These are phyloP conservation scores for Xylaria polymorpha DNA, from an alignment of 2,329 filamentous ascomycete species.

Conservation along the genomic window DNA sequence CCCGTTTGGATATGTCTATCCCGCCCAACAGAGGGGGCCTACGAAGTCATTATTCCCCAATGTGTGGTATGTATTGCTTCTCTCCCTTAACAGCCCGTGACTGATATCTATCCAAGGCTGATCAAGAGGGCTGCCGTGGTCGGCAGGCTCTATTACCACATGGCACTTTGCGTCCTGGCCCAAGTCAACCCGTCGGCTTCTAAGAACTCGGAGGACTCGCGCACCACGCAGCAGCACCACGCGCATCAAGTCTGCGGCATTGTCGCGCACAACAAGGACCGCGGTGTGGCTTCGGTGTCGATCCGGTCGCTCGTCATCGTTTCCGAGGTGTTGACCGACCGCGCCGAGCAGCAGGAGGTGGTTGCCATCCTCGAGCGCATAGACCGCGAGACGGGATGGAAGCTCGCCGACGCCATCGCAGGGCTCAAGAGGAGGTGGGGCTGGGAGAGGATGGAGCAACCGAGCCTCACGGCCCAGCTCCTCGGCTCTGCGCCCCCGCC, in stretches of 20 bases:
- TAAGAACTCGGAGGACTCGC: slow-evolving; percentile 73
- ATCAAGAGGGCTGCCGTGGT: slow-evolving; percentile 85
- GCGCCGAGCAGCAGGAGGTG: slow-evolving; percentile 82
- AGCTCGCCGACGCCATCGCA: slow-evolving; percentile 75
- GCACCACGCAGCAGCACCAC: slow-evolving; percentile 75
- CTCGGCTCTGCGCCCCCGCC: slow-evolving; percentile 33
- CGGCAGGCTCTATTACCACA: slow-evolving; percentile 89
- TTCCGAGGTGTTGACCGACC: slow-evolving; percentile 75
- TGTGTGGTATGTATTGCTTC: slow-evolving; percentile 72
- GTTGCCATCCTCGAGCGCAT: slow-evolving; percentile 81
- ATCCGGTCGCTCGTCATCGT: slow-evolving; percentile 83
- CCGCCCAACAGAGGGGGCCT: slow-evolving; percentile 65
- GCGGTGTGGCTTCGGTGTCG: slow-evolving; percentile 81
- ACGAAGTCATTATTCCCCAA: slow-evolving; percentile 82
- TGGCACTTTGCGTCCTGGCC: slow-evolving; percentile 81
- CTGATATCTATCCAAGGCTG: slow-evolving; percentile 64
- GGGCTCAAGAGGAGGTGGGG: slow-evolving; percentile 83
- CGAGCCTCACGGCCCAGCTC: slow-evolving; percentile 45
- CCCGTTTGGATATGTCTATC: slow-evolving; percentile 80
- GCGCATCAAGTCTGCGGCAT: slow-evolving; percentile 91
- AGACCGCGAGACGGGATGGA: slow-evolving; percentile 81
- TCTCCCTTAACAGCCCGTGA: not conserved
- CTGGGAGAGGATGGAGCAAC: slow-evolving; percentile 64
- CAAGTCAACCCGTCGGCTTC: slow-evolving; percentile 80
- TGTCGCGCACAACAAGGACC: slow-evolving; percentile 83